Conservation (phyloP, 2,329 filamentous ascomycete species). For the Stagonosporopsis rhizophila region DNA sequence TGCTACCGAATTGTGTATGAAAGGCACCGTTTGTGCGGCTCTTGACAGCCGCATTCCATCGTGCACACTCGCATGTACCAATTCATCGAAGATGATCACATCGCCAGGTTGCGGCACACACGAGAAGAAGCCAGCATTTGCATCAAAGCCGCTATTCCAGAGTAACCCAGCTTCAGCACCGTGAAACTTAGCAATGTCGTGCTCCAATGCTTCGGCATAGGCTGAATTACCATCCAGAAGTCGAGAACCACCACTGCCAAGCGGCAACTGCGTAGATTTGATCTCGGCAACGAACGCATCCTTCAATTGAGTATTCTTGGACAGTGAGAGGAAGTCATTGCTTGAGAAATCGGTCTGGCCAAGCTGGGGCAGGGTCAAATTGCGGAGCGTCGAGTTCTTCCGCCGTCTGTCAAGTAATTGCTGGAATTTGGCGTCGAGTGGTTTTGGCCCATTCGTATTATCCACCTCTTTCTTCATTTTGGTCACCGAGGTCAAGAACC, state of each 20-base stretch:
- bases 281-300: constrained; percentile 58
- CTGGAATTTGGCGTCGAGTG: constrained; percentile 35
- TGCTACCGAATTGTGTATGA: constrained; percentile 64
- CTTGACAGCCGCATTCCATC: constrained; percentile 74
- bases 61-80: constrained; percentile 79
- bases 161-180: constrained; percentile 64
- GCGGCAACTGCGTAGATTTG: constrained; percentile 45
- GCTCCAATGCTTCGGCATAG: constrained; percentile 67
- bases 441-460: not conserved
- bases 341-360: constrained; percentile 66
- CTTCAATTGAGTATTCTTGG: constrained; percentile 56
- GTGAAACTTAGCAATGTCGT: constrained; percentile 66
- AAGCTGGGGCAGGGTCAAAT: constrained; percentile 33
- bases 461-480: constrained; percentile 20
- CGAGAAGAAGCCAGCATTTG: constrained; percentile 57
- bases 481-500: constrained; percentile 1
- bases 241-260: constrained; percentile 67
- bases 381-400: constrained; percentile 42
- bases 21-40: constrained; percentile 57
- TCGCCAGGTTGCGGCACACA: constrained; percentile 57
- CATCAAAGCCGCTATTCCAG: constrained; percentile 64
- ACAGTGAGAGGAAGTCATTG: constrained; percentile 70
- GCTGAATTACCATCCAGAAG: constrained; percentile 70
- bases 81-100: constrained; percentile 70
- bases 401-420: constrained; percentile 51